A percentile compares a stretch with the other conserved stretches of the same genome.
Evolutionary conservation across 306 rosid genomes (phyloP).

Genomic region (Echinosophora koreensis): DNA sequence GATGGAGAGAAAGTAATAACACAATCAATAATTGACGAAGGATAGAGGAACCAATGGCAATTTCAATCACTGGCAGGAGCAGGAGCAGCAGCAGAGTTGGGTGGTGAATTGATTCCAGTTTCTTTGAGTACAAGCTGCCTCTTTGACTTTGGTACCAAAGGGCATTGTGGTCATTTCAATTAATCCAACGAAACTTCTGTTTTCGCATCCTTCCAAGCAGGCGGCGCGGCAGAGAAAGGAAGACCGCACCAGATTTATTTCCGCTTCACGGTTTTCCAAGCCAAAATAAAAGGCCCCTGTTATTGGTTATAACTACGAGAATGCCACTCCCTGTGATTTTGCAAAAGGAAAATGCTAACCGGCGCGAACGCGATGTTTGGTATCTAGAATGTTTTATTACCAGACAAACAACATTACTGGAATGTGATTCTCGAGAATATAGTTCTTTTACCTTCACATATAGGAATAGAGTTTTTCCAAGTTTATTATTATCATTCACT

Average conservation of each 20-base stretch:
- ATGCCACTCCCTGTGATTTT: neutral
- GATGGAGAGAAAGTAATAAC: too few relatives aligned
- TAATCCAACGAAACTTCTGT: neutral
- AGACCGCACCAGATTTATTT: conserved; percentile 13
- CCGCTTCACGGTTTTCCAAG: conserved; percentile 3
- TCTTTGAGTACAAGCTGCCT: conserved; percentile 45
- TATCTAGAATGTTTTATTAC: too few relatives aligned
- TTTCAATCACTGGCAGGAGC: neutral
- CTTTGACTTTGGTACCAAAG: conserved; percentile 41
- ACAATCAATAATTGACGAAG: conserved; percentile 23
- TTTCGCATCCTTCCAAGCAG: conserved; percentile 14
- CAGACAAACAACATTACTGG: too few relatives aligned
- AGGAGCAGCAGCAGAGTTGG: neutral
- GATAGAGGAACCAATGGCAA: neutral
- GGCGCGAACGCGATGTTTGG: too few relatives aligned
- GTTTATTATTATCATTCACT: too few relatives aligned
- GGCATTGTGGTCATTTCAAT: conserved; percentile 7
- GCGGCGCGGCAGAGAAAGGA: conserved; percentile 42
- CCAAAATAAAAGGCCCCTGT: neutral
- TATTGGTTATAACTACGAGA: neutral
- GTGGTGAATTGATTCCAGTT: conserved; percentile 12
- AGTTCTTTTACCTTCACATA: too few relatives aligned
- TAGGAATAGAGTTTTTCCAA: too few relatives aligned
- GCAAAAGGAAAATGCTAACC: too few relatives aligned
- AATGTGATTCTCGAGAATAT: too few relatives aligned